A percentile compares a stretch with the other conserved stretches of the same genome.
phyloP scores from a whole-genome alignment of 805 yeast species.

The Monosporozyma siamensis region DNA sequence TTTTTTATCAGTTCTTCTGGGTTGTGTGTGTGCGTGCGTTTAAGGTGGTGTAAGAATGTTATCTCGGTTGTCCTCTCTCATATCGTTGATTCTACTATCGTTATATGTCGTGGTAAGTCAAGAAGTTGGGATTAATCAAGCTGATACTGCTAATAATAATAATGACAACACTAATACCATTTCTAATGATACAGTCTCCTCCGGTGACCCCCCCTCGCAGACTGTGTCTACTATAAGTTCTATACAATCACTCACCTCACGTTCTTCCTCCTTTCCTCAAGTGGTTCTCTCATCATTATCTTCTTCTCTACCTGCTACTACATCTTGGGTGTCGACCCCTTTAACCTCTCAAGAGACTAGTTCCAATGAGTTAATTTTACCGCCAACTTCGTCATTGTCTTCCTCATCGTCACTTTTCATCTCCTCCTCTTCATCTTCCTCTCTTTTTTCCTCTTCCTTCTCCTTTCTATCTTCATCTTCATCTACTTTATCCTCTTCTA shows the following conservation, averaged over 20 bases:
- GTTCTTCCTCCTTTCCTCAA: neutral
- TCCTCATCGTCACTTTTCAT: constrained; percentile 2
- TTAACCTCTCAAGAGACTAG: constrained; percentile 3
- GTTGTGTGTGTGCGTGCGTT: too few relatives aligned
- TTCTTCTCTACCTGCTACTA: neutral
- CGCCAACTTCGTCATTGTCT: constrained; percentile 3
- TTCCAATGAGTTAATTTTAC: constrained; percentile 1
- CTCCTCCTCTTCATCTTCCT: neutral
- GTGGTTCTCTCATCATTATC: neutral
- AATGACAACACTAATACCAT: neutral
- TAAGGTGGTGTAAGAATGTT: neutral
- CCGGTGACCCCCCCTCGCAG: too few relatives aligned
- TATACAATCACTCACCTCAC: neutral
- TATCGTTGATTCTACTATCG: neutral
- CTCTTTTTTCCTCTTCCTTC: constrained; percentile 7
- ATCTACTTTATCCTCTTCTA: neutral
- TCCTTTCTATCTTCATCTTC: constrained; percentile 11
- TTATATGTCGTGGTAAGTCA: neutral
- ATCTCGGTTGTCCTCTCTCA: neutral
- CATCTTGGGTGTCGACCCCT: neutral
- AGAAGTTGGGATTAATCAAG: neutral
- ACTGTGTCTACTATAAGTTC: too few relatives aligned
- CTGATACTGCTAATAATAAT: neutral
- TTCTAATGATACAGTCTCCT: neutral
- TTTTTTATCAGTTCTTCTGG: too few relatives aligned